Evolutionary conservation across 106 monocot species (phyloP).

Genomic region (Hemerocallis citrina): DNA sequence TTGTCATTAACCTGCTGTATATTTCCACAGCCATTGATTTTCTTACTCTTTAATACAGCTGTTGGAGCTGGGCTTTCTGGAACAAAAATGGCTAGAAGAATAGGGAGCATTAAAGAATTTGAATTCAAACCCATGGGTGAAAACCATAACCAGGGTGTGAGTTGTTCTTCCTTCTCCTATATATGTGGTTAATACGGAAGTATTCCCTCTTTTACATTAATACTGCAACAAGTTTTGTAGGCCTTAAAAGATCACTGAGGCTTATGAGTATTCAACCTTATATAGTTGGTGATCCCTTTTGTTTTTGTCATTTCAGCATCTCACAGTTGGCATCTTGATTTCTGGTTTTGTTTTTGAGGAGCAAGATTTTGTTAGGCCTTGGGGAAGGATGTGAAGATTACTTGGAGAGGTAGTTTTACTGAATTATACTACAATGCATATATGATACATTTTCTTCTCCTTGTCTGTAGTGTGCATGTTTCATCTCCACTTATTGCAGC

Average conservation of each 20-base stretch:
- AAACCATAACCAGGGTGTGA: constrained; percentile 96
- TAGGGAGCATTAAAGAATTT: constrained; percentile 82
- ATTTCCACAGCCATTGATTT: background rate
- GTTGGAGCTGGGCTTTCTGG: constrained; percentile 99
- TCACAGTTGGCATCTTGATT: too few species aligned
- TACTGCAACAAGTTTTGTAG: background rate
- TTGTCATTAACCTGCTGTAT: background rate
- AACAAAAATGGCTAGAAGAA: constrained; percentile 97
- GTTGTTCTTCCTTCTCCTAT: constrained; percentile 21
- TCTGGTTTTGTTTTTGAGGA: too few species aligned
- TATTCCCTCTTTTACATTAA: background rate
- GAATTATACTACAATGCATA: too few species aligned
- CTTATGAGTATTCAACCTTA: too few species aligned
- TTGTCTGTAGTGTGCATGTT: too few species aligned
- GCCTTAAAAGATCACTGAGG: background rate
- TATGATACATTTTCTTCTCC: too few species aligned
- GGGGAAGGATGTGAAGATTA: too few species aligned
- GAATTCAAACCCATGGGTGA: constrained; percentile 83
- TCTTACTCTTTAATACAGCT: constrained; percentile 38
- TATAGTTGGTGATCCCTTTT: too few species aligned
- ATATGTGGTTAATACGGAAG: background rate
- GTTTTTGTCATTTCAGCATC: too few species aligned
- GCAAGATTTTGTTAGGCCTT: too few species aligned
- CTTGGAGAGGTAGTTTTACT: too few species aligned
- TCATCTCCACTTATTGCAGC: too few species aligned